Conservation (phyloP, 164 flowering plant species). For the Taxillus chinensis region DNA sequence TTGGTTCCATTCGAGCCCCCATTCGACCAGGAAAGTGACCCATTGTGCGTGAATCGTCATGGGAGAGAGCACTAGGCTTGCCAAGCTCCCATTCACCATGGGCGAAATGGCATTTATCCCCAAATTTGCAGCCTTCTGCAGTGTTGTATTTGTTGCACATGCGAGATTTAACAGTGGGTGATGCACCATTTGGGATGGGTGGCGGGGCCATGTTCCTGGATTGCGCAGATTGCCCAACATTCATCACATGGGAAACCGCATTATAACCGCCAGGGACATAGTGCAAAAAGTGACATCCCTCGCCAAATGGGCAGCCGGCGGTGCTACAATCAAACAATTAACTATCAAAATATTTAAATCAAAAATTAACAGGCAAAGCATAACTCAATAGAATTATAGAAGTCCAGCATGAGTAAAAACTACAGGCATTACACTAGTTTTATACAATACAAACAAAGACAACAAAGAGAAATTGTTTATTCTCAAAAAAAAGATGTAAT, state of each 20-base stretch:
- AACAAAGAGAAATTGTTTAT: no score
- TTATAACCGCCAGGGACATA: constrained; percentile 76
- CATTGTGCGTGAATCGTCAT: constrained; percentile 40
- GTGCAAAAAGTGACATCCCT: constrained; percentile 80
- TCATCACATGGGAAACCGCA: constrained; percentile 69
- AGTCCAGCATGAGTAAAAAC: no score
- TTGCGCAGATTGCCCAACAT: constrained; percentile 27
- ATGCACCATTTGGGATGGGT: constrained; percentile 28
- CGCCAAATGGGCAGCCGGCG: constrained; percentile 87
- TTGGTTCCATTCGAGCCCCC: constrained; percentile 29
- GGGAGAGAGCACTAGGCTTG: constrained; percentile 31
- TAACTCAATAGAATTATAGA: no score
- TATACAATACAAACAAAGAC: no score
- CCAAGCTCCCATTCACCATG: constrained; percentile 90
- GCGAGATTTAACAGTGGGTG: constrained; percentile 37
- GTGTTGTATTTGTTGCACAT: constrained; percentile 62
- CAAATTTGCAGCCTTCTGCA: constrained; percentile 88
- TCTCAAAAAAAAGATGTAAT: no score
- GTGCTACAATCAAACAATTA: constrained; percentile 35
- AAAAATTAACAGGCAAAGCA: no score
- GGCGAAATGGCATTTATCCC: constrained; percentile 84
- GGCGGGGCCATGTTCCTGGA: constrained; percentile 28
- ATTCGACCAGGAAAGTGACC: constrained; percentile 29
- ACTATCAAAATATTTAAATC: background rate
- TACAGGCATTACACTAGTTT: no score